A percentile compares a stretch with the other conserved stretches of the same genome.
These are phyloP conservation scores for Chamaenerion angustifolium DNA, from an alignment of 345 rosid genomes.

Conservation along the genomic window DNA sequence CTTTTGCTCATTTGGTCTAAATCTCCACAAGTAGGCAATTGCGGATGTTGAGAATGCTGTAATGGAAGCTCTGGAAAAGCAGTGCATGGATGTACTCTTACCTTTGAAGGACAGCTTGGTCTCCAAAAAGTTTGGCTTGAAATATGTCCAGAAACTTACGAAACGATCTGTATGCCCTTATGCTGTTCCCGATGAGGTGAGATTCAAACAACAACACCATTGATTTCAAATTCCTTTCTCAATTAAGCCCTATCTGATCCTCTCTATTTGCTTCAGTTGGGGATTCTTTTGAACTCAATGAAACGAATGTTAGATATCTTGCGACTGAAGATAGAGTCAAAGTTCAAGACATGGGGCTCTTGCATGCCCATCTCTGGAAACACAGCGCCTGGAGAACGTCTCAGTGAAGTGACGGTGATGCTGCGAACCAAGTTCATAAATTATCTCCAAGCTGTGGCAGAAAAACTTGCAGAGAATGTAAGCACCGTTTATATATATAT, in stretches of 20 bases:
- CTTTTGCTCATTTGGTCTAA: neutral
- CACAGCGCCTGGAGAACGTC: constrained; percentile 75
- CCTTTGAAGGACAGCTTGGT: constrained; percentile 80
- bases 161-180: constrained; percentile 68
- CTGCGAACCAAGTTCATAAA: constrained; percentile 80
- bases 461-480: constrained; percentile 84
- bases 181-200: constrained; percentile 80
- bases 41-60: constrained; percentile 92
- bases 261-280: constrained; percentile 35
- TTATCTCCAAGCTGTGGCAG: constrained; percentile 85
- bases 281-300: constrained; percentile 80
- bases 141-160: constrained; percentile 79
- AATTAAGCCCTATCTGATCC: too few species aligned
- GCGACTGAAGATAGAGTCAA: constrained; percentile 69
- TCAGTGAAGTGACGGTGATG: constrained; percentile 92
- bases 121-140: constrained; percentile 83
- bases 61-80: constrained; percentile 92
- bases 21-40: constrained; percentile 30
- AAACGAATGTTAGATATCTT: constrained; percentile 87
- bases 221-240: neutral
- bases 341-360: constrained; percentile 87
- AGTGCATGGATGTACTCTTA: constrained; percentile 76
- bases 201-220: neutral
- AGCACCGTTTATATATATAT: constrained; percentile 13
- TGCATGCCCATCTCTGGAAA: constrained; percentile 80